A percentile compares a stretch with the other conserved stretches of the same genome.
These are phyloP conservation scores for Vishniacozyma victoriae DNA, from an alignment of 768 basidiomycete species.

Conservation along the genomic window DNA sequence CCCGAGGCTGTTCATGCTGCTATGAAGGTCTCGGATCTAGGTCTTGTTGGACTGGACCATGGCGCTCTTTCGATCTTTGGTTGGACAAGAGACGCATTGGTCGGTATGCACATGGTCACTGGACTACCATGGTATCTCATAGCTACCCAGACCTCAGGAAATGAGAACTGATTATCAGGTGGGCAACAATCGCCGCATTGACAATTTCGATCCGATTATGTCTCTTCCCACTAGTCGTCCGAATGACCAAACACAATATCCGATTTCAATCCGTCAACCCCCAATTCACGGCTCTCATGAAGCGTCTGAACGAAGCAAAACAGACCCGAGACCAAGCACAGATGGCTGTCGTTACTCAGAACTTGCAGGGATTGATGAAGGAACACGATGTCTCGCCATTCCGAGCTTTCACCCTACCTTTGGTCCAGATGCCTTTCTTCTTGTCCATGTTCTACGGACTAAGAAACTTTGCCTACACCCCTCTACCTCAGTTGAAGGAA, in stretches of 20 bases:
- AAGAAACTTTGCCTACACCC: constrained; percentile 63
- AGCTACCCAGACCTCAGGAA: neutral
- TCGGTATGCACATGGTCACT: constrained; percentile 28
- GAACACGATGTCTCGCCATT: constrained; percentile 62
- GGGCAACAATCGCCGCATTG: constrained; percentile 41
- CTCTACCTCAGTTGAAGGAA: constrained; percentile 65
- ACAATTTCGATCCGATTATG: constrained; percentile 48
- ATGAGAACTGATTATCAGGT: constrained; percentile 16
- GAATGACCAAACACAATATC: constrained; percentile 64
- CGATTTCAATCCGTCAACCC: constrained; percentile 59
- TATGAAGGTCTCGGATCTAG: constrained; percentile 38
- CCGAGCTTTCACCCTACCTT: constrained; percentile 54
- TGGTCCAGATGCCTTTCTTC: constrained; percentile 70
- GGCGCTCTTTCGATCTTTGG: constrained; percentile 32
- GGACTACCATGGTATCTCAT: constrained; percentile 43
- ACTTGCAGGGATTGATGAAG: constrained; percentile 56
- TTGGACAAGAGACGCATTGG: constrained; percentile 38
- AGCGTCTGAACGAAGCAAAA: constrained; percentile 53
- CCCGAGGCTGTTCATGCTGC: constrained; percentile 42
- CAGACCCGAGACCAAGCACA: constrained; percentile 48
- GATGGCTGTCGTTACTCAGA: constrained; percentile 51
- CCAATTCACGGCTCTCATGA: constrained; percentile 56
- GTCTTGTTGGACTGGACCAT: constrained; percentile 38
- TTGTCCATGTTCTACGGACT: constrained; percentile 79
- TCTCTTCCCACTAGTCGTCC: constrained; percentile 51